A percentile compares a stretch with the other conserved stretches of the same genome.
phyloP scores from a whole-genome alignment of 495 filamentous ascomycete genomes.

The Filosporella fistucella region DNA sequence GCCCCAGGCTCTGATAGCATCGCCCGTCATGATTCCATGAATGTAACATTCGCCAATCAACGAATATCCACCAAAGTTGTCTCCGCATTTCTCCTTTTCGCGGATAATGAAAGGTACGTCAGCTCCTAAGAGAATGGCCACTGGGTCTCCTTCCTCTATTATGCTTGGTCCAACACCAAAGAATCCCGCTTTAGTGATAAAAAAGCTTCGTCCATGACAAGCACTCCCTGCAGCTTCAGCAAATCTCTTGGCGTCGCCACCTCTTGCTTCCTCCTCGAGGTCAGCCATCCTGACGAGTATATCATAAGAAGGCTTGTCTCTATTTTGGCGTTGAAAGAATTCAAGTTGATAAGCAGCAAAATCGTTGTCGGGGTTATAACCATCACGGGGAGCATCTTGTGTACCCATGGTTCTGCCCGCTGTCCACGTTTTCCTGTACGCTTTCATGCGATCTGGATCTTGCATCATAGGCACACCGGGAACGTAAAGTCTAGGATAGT shows the following conservation, averaged over 20 bases:
- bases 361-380: background rate
- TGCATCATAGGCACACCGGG: background rate
- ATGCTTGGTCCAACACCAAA: background rate
- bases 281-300: background rate
- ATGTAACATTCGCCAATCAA: conserved; percentile 1
- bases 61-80: background rate
- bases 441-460: background rate
- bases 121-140: background rate
- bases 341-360: background rate
- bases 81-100: background rate
- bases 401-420: background rate
- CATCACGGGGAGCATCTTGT: background rate
- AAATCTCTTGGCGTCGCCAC: background rate
- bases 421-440: background rate
- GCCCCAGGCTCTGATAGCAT: background rate
- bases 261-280: background rate
- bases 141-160: background rate
- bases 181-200: background rate
- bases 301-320: background rate
- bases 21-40: background rate
- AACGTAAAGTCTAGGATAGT: background rate
- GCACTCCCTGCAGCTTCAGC: background rate
- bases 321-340: background rate
- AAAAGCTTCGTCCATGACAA: conserved; percentile 1
- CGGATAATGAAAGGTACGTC: background rate